A percentile compares a stretch with the other conserved stretches of the same genome.
Conservation (phyloP, 192 early-diverging fungal genomes). For the Backusella westeae region DNA sequence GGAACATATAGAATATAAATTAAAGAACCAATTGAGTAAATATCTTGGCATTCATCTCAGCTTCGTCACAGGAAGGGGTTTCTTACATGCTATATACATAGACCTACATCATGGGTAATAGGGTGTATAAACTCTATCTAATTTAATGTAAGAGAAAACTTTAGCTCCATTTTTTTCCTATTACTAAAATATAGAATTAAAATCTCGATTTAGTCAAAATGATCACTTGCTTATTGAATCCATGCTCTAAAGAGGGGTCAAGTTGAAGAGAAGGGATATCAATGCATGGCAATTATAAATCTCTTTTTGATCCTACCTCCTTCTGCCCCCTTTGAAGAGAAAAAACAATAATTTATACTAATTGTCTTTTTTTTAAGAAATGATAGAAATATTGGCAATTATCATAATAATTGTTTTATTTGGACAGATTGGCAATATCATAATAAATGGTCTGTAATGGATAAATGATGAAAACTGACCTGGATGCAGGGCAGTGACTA, state of each 20-base stretch:
- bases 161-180: background rate
- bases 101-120: background rate
- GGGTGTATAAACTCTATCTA: background rate
- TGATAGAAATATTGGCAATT: background rate
- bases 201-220: constrained; percentile 1
- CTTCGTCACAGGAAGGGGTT: background rate
- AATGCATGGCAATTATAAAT: constrained; percentile 1
- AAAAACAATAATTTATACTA: background rate
- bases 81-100: background rate
- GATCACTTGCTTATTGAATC: constrained; percentile 1
- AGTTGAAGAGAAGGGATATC: background rate
- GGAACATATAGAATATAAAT: background rate
- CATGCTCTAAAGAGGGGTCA: background rate
- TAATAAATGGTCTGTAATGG: background rate
- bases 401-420: background rate
- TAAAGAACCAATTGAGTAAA: background rate
- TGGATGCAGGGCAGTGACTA: background rate
- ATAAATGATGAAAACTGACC: background rate
- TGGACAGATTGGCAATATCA: background rate
- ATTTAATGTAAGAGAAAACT: background rate
- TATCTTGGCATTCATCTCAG: background rate
- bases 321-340: background rate
- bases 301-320: background rate
- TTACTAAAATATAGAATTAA: background rate
- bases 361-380: background rate